Base-by-base conservation (phyloP, 257 asterid species). In the Solanum okadae region DNA sequence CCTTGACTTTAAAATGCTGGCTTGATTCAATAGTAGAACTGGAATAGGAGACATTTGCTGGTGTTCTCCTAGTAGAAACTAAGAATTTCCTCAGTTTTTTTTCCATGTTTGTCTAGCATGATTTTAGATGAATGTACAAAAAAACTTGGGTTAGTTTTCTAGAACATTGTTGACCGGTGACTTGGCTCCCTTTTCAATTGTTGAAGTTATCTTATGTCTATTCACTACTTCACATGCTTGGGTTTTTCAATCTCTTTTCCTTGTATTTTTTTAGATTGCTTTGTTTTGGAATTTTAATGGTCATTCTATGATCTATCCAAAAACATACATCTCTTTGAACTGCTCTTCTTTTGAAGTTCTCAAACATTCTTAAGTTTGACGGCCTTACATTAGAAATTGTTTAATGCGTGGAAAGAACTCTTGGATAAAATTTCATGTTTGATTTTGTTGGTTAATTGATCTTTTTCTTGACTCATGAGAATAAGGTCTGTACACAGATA, bases 401-500 rank as follows among this genome's bases (percentile, higher is more conserved):
- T 81, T 29, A 81, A 81, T 18, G 44, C 18, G 11, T 18, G 68
- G 34, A 8, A 42, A 15, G 85, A 49, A 81, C 85, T 46, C 27
- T 81, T 46, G 68, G 85, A 29, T 44, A 81, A 46, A 46, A 49
- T 46, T 44, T 81, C 85, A 81, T 81, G 68, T 27, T 44, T 81
- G 85, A 29, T 81, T 76, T 27, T 81, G 85, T 81, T 81, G 68
- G 85, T 81, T 46, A 25, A 29, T 61, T 46, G 11, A 46, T 49
- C 31, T 31, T 56, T 46, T 82, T 49, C 44, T 81, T 46, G 68
- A 46, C 68, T 81, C 86, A 27, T 29, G 86, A 81, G 71, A 49
- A 49, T 49, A 31, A 49, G 86, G 86, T 82, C 70, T 29, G 81
- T 49, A 88, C 76, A 65, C 98, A 96, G 99, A 96, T 92, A 95